These are phyloP conservation scores for Paraleonurus japonicus DNA, from an alignment of 257 asterid genomes.

Conservation along the genomic window DNA sequence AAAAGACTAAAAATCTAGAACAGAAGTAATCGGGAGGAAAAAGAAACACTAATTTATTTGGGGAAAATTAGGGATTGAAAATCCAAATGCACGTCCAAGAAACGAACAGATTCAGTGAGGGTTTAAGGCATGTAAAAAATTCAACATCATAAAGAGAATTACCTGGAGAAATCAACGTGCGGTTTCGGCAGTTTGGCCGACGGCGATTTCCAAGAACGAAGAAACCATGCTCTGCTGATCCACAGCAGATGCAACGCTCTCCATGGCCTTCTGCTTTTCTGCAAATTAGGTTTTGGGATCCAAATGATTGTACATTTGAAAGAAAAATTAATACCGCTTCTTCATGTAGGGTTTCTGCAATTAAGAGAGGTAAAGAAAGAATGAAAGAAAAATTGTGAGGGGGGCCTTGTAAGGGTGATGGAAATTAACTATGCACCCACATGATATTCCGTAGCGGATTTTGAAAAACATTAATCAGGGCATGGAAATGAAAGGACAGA, in stretches of 20 bases:
- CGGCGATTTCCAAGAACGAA: conserved; percentile 85
- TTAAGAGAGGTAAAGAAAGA: no score
- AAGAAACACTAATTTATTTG: neutral
- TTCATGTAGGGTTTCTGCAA: no score
- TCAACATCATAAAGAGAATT: neutral
- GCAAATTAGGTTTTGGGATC: conserved; percentile 20
- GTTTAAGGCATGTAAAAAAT: neutral
- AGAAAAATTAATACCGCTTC: no score
- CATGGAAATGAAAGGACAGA: no score
- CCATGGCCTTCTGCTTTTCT: conserved; percentile 41
- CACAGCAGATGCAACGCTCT: conserved; percentile 47
- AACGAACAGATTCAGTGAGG: conserved; percentile 12
- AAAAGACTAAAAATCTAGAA: neutral
- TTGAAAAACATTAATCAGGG: no score
- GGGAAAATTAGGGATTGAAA: neutral
- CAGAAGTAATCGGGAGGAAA: neutral
- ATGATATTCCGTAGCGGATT: no score
- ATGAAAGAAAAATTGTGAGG: no score
- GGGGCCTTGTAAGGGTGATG: no score
- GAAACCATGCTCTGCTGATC: conserved; percentile 73
- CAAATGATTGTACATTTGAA: neutral
- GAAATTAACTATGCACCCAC: no score
- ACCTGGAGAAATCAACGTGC: conserved; percentile 95
- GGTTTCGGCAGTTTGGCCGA: conserved; percentile 71
- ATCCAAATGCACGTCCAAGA: neutral